A percentile compares a stretch with the other conserved stretches of the same genome.
Conservation (phyloP, 2,329 filamentous ascomycete genomes). For the Ophiosphaerella narmari region DNA sequence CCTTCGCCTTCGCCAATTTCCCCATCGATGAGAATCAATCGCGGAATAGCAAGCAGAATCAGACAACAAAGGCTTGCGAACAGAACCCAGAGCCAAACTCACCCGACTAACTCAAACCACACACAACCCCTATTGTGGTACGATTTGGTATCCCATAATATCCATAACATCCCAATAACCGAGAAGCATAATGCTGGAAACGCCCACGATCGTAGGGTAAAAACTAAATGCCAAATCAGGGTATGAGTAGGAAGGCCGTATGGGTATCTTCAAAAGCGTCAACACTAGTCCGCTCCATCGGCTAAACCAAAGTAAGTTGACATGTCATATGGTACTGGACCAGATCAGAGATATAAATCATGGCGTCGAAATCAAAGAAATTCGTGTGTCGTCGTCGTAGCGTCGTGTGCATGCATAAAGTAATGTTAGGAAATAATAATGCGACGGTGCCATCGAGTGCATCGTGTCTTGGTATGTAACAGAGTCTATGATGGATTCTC, state of each 20-base stretch:
- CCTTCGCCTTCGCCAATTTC: background rate
- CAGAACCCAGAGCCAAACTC: background rate
- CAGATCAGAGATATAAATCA: slow-evolving; percentile 18
- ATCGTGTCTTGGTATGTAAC: background rate
- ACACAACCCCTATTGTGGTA: slow-evolving; percentile 22
- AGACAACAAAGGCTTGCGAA: background rate
- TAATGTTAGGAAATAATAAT: slow-evolving; percentile 7
- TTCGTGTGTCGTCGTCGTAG: slow-evolving; percentile 28
- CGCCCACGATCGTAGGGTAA: slow-evolving; percentile 15
- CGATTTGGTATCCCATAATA: slow-evolving; percentile 33
- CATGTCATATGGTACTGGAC: slow-evolving; percentile 17
- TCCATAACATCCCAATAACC: slow-evolving; percentile 6
- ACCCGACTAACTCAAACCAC: slow-evolving; percentile 3
- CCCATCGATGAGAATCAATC: background rate
- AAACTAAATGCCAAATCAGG: slow-evolving; percentile 8
- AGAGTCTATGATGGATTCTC: slow-evolving; percentile 28
- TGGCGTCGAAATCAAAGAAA: slow-evolving; percentile 20
- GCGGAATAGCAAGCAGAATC: background rate
- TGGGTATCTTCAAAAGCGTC: slow-evolving; percentile 40
- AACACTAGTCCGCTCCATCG: slow-evolving; percentile 28
- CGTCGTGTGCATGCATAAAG: slow-evolving; percentile 17
- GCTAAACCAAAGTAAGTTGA: slow-evolving; percentile 18
- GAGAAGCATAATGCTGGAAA: slow-evolving; percentile 17
- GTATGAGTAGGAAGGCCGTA: slow-evolving; percentile 24
- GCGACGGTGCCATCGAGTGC: background rate